Evolutionary conservation across 176 grass and related monocot genomes (phyloP), one percentile per base, ranked within the genome.

Genomic region (Thinopyrum elongatum): DNA sequence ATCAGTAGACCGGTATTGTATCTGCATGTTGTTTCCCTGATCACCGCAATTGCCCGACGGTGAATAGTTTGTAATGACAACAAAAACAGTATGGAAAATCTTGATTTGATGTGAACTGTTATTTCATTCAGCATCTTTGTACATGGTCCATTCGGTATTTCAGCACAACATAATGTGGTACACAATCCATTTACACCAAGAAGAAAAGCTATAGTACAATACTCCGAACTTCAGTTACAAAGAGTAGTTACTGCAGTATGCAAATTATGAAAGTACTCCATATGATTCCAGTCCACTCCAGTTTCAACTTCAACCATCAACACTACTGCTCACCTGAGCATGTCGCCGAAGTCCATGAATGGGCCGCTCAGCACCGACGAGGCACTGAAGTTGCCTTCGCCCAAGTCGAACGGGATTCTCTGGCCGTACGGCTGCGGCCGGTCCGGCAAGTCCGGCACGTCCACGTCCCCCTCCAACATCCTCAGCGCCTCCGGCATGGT

Each of bases 401-500:
- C 90, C 31, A 86, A 65, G 26, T 88, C 88, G 46, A 84, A 89
- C 9, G 57, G 75, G 2, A 89, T 91, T 76, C 94, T 88, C 29
- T 90, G 92, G 5, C 88, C 86, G 17, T 91, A 82, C 55, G 94
- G 88, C 78, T 90, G 73, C 7, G 97, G 92, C 22, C 94, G 86
- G 76, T 99, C 92, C 0, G 94, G 97, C 62, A 99, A 72, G 10
- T 86, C 88, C 12, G 97, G 97, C 71, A 99, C 39, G n/a, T 91
- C 90, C 67, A 91, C 3, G 79, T 99, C 97, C 16, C 97, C 92
- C 22, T 96, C 92, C 55, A 99, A 82, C 92, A 96, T 99, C 88
- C 85, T 92, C 88, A 99, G 60, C n/a, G 90, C 94, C 76, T 96
- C 94, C 47, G 87, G 72, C 77, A 99, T 96, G 80, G 86, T 99